phyloP scores from a whole-genome alignment of 2,329 filamentous ascomycete species.

The Cryphonectria radicalis region DNA sequence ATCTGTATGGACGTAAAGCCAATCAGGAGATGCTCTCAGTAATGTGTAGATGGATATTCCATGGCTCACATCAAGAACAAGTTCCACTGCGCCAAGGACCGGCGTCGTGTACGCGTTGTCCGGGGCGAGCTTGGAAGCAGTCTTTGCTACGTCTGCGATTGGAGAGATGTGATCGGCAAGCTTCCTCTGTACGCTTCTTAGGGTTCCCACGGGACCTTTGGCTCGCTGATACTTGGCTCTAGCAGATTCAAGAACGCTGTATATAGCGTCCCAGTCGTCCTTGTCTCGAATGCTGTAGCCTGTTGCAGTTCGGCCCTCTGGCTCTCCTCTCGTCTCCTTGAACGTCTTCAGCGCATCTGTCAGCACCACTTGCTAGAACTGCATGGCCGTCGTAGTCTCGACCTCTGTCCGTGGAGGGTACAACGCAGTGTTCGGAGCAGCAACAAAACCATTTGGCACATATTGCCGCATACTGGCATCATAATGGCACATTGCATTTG shows the following conservation, averaged over 20 bases:
- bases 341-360: too few species aligned
- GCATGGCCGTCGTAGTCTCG: too few species aligned
- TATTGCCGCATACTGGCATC: too few species aligned
- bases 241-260: constrained; percentile 13
- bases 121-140: constrained; percentile 3
- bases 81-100: constrained; percentile 18
- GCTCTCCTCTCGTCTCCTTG: too few species aligned
- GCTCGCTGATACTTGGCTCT: constrained; percentile 14
- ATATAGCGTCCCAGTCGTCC: constrained; percentile 14
- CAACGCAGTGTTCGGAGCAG: too few species aligned
- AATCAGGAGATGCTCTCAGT: too few species aligned
- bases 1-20: constrained; percentile 5
- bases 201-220: constrained; percentile 1
- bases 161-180: constrained; percentile 21
- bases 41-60: too few species aligned
- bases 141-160: not conserved
- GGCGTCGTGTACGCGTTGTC: constrained; percentile 17
- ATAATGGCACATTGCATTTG: too few species aligned
- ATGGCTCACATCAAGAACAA: constrained; percentile 25
- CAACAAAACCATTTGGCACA: too few species aligned
- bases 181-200: constrained; percentile 15
- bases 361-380: too few species aligned
- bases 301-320: too few species aligned
- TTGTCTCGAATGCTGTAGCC: constrained; percentile 7
- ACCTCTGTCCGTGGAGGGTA: too few species aligned